A percentile compares a stretch with the other conserved stretches of the same genome.
Evolutionary conservation across 371 early-diverging fungal genomes (phyloP).

Genomic region (Parasitella parasitica): DNA sequence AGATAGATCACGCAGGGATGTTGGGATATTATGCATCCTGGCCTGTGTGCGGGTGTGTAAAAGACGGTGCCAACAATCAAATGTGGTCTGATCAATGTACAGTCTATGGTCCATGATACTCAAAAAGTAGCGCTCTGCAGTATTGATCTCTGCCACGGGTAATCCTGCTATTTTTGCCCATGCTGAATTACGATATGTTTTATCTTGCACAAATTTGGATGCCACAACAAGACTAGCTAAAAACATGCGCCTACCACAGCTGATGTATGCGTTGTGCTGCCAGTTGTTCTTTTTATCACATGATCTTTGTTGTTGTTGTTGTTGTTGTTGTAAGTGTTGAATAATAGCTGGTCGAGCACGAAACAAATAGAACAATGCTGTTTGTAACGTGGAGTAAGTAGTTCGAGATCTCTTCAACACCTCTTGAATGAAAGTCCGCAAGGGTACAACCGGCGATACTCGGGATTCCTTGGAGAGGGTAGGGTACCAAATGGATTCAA

Average conservation of each 20-base stretch:
- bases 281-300: neutral
- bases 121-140: constrained; percentile 69
- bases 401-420: constrained; percentile 74
- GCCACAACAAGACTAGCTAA: constrained; percentile 70
- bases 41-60: constrained; percentile 43
- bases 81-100: constrained; percentile 61
- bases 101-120: constrained; percentile 67
- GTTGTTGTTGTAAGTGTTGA: constrained; percentile 9
- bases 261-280: constrained; percentile 50
- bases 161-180: constrained; percentile 77
- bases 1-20: constrained; percentile 17
- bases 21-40: constrained; percentile 22
- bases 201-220: constrained; percentile 73
- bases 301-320: constrained; percentile 3
- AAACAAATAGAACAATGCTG: constrained; percentile 71
- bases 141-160: constrained; percentile 69
- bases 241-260: constrained; percentile 74
- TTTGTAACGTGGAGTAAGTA: constrained; percentile 79
- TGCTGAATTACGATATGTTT: constrained; percentile 74
- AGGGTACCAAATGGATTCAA: constrained; percentile 59
- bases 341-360: constrained; percentile 44
- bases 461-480: constrained; percentile 27
- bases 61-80: constrained; percentile 67
- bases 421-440: constrained; percentile 75
- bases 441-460: constrained; percentile 58